Base-by-base conservation (phyloP, 2,329 filamentous ascomycete genomes). In the Thelonectria discophora region DNA sequence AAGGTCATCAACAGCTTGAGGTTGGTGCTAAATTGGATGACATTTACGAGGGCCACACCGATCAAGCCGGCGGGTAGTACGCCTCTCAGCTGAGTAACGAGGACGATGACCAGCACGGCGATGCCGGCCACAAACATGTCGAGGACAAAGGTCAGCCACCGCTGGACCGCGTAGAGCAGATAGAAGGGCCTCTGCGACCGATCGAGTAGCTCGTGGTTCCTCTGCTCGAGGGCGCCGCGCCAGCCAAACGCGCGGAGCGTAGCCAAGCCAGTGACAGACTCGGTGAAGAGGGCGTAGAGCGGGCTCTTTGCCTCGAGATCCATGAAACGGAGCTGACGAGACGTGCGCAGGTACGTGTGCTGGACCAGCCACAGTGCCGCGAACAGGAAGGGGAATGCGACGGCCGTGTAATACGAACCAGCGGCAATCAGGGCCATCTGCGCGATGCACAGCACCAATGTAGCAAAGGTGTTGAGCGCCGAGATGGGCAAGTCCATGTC, bases 261-360 rank as follows among this genome's bases (percentile, higher is more conserved):
- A 0, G 78, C 75, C 1, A 87, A 66, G 0, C 86, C 86, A 18
- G 78, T 78, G 18, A 87, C 75, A 2, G 82, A 83, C 64, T 87
- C 85, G 18, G 82, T 76, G 63, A 88, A 87, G 59, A 87, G 78
- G 0, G 78, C 39, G 12, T 85, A 87, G 0, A 88, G 74, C 1
- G 84, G 84, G 1, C 80, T 80, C 62, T 87, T 87, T 2, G 81
- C 80, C 68, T 88, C 86, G 3, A 89, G 77, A 48, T 88, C 86
- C 18, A 89, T 69, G 13, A 86, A 77, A 43, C 86, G 79, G 3
- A 89, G 72, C 69, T 88, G 86, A 0, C 86, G 78, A 0, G 85
- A 87, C 0, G 86, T 88, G 1, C 82, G 78, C 1, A 89, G 78
- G 66, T 89, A 88, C 54, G 86, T 78, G 45, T 78, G 81, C 64